Base-by-base conservation (phyloP, 2,329 filamentous ascomycete species). In the Byssothecium circinans region DNA sequence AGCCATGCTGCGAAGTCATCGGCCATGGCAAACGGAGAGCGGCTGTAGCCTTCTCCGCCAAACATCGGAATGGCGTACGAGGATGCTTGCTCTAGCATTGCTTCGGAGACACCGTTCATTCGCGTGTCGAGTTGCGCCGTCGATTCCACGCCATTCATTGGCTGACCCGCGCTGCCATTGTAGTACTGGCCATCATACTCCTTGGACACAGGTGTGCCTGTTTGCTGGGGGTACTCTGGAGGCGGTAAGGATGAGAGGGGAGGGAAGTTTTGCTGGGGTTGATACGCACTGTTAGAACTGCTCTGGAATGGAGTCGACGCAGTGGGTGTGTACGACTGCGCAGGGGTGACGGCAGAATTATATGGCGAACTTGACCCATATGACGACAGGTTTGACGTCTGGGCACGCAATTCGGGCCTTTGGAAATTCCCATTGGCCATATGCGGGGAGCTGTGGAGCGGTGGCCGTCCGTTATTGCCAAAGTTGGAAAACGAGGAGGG, bases 1-100 rank as follows among this genome's bases (percentile, higher is more conserved):
- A 95, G 72, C 78, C 88, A 95, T 4, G 87, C 85, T 55, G 91
- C 86, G 62, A 94, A 94, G 63, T 95, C 90, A 64, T 95, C 89
- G 0, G 89, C 87, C 75, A 95, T 88, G 8, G 87, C 86, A 65
- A 92, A 92, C 0, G 92, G 91, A 2, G 91, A 95, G 47, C 92
- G 88, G 58, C 88, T 91, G 50, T 89, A 85, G 15, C 83, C 86
- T 60, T 95, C 90, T 20, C 82, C 85, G 14, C 90, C 90, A 70
- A 96, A 96, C 20, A 96, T 86, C 0, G 92, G 90, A 59, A 95
- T 88, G 4, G 88, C 84, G 47, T 83, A 85, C 57, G 75, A 60
- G 58, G 76, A 37, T 65, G 77, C 50, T 75, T 74, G 60, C 64
- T 74, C 63, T 71, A 78, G 57, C 44, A 76, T 65, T 45, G 60